These are phyloP conservation scores for Hypoxylon subgilvum DNA, from an alignment of 495 filamentous ascomycete genomes.

Conservation along the genomic window DNA sequence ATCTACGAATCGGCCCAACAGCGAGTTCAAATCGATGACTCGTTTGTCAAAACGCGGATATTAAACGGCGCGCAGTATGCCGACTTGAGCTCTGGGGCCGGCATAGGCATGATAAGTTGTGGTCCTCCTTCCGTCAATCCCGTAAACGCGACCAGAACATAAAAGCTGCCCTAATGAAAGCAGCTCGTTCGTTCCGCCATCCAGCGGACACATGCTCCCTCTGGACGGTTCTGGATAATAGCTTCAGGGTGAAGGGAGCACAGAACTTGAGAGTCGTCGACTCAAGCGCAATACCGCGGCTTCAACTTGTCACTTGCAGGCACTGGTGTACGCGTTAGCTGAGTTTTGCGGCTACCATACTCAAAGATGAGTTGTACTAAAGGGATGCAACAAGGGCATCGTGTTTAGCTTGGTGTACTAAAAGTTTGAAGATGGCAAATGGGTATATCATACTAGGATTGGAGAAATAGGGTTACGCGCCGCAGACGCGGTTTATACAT, in stretches of 20 bases:
- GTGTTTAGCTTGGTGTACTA: neutral
- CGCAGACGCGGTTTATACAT: no score
- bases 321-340: conserved; percentile 58
- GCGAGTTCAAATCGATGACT: conserved; percentile 1
- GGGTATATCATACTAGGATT: neutral
- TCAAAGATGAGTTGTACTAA: conserved; percentile 3
- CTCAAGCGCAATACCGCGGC: conserved; percentile 50
- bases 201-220: conserved; percentile 13
- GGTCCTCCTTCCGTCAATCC: conserved; percentile 12
- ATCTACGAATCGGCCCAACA: conserved; percentile 8
- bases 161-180: conserved; percentile 1
- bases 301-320: conserved; percentile 51
- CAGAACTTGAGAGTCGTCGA: conserved; percentile 49
- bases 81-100: conserved; percentile 10
- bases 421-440: neutral
- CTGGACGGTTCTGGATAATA: conserved; percentile 40
- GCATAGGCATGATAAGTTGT: conserved; percentile 20
- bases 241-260: conserved; percentile 44
- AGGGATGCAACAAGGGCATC: neutral
- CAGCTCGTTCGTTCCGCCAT: conserved; percentile 19
- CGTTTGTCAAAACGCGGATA: conserved; percentile 14
- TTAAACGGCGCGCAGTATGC: conserved; percentile 12
- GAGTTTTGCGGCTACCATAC: conserved; percentile 40
- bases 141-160: conserved; percentile 12
- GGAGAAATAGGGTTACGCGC: neutral